A percentile compares a stretch with the other conserved stretches of the same genome.
Evolutionary conservation across 768 basidiomycete genomes (phyloP).

Genomic region (Suillus lakei): DNA sequence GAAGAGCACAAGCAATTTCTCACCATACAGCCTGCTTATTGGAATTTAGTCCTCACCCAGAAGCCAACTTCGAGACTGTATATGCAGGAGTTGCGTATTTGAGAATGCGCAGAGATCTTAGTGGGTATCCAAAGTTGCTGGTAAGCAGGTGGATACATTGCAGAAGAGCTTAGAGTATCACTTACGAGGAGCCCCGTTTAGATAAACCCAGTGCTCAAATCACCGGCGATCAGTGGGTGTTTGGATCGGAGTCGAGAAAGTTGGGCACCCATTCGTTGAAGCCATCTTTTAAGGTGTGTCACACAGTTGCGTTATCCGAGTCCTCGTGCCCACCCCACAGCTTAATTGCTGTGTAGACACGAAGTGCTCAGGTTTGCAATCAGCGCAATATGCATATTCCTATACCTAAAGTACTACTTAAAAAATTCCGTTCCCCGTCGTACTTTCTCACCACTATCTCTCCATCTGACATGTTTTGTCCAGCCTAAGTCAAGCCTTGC

Average conservation of each 20-base stretch:
- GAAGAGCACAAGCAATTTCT: not conserved
- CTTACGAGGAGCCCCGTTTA: not conserved
- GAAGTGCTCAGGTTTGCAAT: not conserved
- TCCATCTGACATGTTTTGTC: too few relatives aligned
- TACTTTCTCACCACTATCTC: too few relatives aligned
- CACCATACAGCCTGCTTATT: not conserved
- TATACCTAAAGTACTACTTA: not conserved
- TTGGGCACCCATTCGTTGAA: not conserved
- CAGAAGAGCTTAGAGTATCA: not conserved
- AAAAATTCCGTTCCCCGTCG: too few relatives aligned
- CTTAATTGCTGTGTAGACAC: not conserved
- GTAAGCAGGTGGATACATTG: not conserved
- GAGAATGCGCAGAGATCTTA: not conserved
- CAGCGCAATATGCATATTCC: not conserved
- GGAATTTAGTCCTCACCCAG: not conserved
- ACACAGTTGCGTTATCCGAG: not conserved
- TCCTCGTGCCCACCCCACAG: not conserved
- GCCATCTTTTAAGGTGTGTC: not conserved
- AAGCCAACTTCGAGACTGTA: not conserved
- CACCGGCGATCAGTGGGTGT: not conserved
- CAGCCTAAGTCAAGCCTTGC: too few relatives aligned
- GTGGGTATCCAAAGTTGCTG: not conserved
- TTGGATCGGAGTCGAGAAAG: not conserved
- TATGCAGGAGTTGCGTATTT: not conserved
- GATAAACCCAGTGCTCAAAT: not conserved